Evolutionary conservation across 805 yeast genomes (phyloP), one percentile per base, ranked within the genome.

Genomic region (Saccharomyces mikatae): DNA sequence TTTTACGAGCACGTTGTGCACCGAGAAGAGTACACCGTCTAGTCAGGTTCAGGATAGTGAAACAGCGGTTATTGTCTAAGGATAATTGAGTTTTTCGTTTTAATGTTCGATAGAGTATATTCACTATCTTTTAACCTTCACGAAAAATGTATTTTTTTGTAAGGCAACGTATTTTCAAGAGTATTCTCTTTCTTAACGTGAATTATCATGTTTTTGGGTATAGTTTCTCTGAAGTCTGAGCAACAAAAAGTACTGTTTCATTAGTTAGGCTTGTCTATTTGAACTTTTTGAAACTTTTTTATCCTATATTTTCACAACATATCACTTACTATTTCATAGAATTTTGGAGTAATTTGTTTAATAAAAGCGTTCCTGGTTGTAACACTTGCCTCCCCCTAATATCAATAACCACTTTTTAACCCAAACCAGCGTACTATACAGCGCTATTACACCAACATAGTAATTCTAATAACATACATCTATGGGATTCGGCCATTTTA

Each of bases 401-500:
- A 17, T 36, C 24, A 36, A 17, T 21, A 36, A 17, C 17, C 24
- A 17, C 10, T 8, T 32, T 5, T n/a, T 1, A 32, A 17, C 24
- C 17, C 44, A 4, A 36, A 17, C 17, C 13, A 36, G 44, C 44
- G 4, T 36, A 36, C 8, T 36, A 8, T 24, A 36, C 44, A 8
- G 17, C 11, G 21, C 3, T 9, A 36, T 17, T 36, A 36, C 8
- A 21, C 9, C 44, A 36, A 13, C 17, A 17, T 36, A 36, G 11
- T 36, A 36, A 44, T 51, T 32, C 17, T 21, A 4, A 9, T 55
- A 67, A 87, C 96, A 79, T 89, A 88, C 96, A 86, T 89, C 96
- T 89, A 82, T 89, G 96, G 76, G 96, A 86, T 83, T 88, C 96
- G 82, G 96, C 90, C 96, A 89, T 89, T 79, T 76, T 82, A 67